Percentiles rank a stretch among this genome's conserved stretches.
These are phyloP conservation scores for Triangularia setosa DNA, from an alignment of 2,329 filamentous ascomycete species.

Conservation along the genomic window DNA sequence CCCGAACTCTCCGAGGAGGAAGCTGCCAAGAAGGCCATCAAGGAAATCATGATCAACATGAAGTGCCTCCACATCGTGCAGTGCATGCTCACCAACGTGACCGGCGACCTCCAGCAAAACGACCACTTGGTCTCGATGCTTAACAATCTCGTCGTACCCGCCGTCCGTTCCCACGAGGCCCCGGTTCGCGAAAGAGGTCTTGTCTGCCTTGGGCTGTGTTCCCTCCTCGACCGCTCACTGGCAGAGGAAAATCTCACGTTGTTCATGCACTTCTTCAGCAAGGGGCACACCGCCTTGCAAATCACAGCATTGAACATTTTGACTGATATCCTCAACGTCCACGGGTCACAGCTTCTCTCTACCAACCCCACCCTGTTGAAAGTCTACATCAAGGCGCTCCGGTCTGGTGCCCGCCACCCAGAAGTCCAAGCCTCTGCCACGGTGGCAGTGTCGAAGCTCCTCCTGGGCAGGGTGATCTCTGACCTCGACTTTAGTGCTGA, in stretches of 20 bases:
- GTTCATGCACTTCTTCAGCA: conserved; percentile 94
- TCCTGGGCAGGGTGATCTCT: conserved; percentile 75
- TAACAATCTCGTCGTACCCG: conserved; percentile 93
- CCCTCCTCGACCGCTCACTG: conserved; percentile 83
- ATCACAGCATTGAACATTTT: conserved; percentile 88
- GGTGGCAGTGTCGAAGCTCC: conserved; percentile 77
- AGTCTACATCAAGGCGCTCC: conserved; percentile 78
- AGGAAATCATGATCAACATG: conserved; percentile 94
- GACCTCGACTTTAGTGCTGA: conserved; percentile 64
- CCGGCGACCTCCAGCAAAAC: conserved; percentile 82
- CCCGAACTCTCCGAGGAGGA: conserved; percentile 58
- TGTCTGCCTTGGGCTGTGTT: conserved; percentile 84
- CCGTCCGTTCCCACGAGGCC: conserved; percentile 87
- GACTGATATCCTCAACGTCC: conserved; percentile 86
- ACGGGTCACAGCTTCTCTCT: conserved; percentile 73
- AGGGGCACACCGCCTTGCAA: conserved; percentile 85
- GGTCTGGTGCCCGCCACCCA: conserved; percentile 63
- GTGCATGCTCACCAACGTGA: conserved; percentile 93
- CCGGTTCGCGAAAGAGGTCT: conserved; percentile 88
- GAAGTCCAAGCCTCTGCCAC: conserved; percentile 79
- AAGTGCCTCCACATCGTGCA: conserved; percentile 97
- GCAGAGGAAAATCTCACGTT: conserved; percentile 88
- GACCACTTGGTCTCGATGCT: conserved; percentile 94
- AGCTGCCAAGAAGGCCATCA: conserved; percentile 70
- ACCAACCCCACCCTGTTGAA: conserved; percentile 70